Conservation (phyloP, 106 monocot genomes). For the Dendrobium huoshanense region DNA sequence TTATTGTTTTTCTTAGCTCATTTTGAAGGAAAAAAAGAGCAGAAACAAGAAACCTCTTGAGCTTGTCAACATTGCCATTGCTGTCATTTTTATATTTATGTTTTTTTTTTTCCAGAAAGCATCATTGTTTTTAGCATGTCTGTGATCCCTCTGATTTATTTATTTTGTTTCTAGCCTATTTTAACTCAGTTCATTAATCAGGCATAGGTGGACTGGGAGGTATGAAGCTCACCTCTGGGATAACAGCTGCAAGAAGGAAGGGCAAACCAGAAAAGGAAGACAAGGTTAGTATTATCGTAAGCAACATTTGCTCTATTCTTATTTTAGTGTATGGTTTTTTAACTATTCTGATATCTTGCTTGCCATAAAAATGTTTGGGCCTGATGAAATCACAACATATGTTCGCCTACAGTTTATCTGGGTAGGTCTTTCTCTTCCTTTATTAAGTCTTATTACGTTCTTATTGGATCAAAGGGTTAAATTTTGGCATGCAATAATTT, state of each 20-base stretch:
- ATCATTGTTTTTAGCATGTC: too few species aligned
- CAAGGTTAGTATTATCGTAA: constrained; percentile 45
- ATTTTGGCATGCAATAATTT: background rate
- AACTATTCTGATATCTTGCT: background rate
- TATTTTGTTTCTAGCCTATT: background rate
- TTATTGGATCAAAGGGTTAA: background rate
- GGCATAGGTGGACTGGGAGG: constrained; percentile 89
- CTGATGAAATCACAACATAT: background rate
- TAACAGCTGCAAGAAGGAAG: constrained; percentile 89
- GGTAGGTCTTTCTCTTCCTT: constrained; percentile 31
- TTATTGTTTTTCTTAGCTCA: too few species aligned
- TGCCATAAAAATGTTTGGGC: background rate
- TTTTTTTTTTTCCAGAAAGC: too few species aligned
- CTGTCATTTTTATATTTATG: too few species aligned
- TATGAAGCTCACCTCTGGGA: constrained; percentile 90
- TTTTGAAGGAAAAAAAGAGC: too few species aligned
- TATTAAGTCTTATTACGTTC: background rate
- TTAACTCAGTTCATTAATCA: constrained; percentile 10
- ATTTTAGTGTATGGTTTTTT: background rate
- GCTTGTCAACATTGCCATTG: too few species aligned
- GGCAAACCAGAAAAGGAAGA: constrained; percentile 81
- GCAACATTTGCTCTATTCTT: background rate
- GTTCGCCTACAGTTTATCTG: constrained; percentile 72
- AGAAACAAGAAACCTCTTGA: too few species aligned
- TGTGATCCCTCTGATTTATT: too few species aligned